These are phyloP conservation scores for Ophiocordyceps unilateralis DNA, from an alignment of 2,329 filamentous ascomycete species.

Conservation along the genomic window DNA sequence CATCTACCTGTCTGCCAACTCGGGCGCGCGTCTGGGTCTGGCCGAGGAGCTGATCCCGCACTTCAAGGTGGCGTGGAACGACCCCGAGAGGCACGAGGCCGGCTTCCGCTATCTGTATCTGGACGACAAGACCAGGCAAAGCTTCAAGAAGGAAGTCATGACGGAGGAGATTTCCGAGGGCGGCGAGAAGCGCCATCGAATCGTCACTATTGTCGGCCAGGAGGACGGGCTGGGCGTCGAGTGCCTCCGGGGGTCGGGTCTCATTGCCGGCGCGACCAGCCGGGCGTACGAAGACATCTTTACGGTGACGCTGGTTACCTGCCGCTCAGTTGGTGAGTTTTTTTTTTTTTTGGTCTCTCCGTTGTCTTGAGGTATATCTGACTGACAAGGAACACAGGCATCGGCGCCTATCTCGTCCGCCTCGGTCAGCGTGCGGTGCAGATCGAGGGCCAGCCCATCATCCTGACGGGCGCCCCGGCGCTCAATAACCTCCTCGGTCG, in stretches of 20 bases:
- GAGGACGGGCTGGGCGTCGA: constrained; percentile 97
- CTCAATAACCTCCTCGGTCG: constrained; percentile 97
- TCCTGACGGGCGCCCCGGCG: constrained; percentile 89
- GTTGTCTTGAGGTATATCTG: no score
- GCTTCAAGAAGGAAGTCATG: constrained; percentile 58
- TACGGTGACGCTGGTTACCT: constrained; percentile 92
- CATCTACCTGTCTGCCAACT: constrained; percentile 97
- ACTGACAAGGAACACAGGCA: no score
- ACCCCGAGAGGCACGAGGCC: constrained; percentile 58
- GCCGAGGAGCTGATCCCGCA: constrained; percentile 93
- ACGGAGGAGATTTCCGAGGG: constrained; percentile 76
- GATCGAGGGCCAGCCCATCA: constrained; percentile 97
- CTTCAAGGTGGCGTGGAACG: constrained; percentile 96
- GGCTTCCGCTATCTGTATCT: constrained; percentile 98
- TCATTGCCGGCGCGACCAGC: constrained; percentile 95
- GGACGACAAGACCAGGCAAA: constrained; percentile 68
- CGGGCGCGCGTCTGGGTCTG: constrained; percentile 90
- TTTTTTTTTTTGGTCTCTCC: constrained; percentile 4
- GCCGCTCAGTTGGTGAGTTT: constrained; percentile 74
- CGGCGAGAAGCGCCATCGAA: constrained; percentile 83
- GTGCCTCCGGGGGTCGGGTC: constrained; percentile 88
- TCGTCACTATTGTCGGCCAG: constrained; percentile 79
- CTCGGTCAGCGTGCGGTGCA: constrained; percentile 97
- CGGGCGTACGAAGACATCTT: constrained; percentile 98
- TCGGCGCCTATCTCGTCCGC: constrained; percentile 95